A percentile compares a stretch with the other conserved stretches of the same genome.
phyloP scores from a whole-genome alignment of 2,329 filamentous ascomycete species.

The Fonsecaea monophora region DNA sequence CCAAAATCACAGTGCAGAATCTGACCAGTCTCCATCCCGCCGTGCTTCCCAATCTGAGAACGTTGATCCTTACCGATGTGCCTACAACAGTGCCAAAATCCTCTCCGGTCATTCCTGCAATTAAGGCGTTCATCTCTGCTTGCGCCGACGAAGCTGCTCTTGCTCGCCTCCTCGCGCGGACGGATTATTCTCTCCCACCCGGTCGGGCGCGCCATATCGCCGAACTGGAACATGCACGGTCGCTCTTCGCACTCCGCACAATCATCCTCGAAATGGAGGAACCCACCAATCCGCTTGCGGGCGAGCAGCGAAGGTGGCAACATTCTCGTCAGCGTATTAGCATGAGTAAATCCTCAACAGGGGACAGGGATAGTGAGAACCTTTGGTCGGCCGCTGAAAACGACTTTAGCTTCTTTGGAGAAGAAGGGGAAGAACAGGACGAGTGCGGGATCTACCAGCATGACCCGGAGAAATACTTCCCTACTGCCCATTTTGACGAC shows the following conservation, averaged over 20 bases:
- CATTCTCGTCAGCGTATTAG: slow-evolving; percentile 55
- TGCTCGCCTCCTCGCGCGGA: slow-evolving; percentile 59
- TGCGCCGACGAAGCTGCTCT: slow-evolving; percentile 63
- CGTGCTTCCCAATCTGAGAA: slow-evolving; percentile 61
- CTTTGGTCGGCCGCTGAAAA: slow-evolving; percentile 65
- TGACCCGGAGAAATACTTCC: slow-evolving; percentile 54
- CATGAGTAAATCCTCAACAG: slow-evolving; percentile 61
- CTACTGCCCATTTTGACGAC: slow-evolving; percentile 54
- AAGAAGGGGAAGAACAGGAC: slow-evolving; percentile 48
- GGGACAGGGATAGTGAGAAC: slow-evolving; percentile 65
- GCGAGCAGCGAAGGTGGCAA: slow-evolving; percentile 45
- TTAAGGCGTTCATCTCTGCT: slow-evolving; percentile 63
- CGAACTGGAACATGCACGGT: slow-evolving; percentile 57
- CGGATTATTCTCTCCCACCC: slow-evolving; percentile 66
- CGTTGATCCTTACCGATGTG: slow-evolving; percentile 63
- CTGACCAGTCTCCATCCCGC: slow-evolving; percentile 59
- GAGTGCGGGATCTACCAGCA: slow-evolving; percentile 60
- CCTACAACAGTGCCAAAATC: slow-evolving; percentile 53
- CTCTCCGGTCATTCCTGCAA: slow-evolving; percentile 50
- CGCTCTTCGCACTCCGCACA: slow-evolving; percentile 62
- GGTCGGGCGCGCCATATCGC: slow-evolving; percentile 59
- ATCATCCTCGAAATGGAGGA: slow-evolving; percentile 63
- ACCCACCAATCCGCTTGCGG: slow-evolving; percentile 28
- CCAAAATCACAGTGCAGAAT: slow-evolving; percentile 42
- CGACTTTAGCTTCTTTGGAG: slow-evolving; percentile 68